Conservation (phyloP, 2,329 filamentous ascomycete species). For the Monosporascus sp. region DNA sequence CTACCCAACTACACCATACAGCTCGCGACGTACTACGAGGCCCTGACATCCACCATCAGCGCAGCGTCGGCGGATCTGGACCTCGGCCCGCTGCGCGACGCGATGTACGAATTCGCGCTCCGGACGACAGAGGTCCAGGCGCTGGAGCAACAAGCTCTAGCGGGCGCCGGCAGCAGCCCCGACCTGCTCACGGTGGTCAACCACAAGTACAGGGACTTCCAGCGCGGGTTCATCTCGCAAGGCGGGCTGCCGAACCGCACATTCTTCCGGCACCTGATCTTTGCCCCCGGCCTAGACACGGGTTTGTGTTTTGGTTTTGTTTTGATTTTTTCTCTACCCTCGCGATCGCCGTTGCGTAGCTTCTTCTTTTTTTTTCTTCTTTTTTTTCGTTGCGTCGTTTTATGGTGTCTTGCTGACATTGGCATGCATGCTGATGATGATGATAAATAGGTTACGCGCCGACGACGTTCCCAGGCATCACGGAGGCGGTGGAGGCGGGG, state of each 20-base stretch:
- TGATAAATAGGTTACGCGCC: conserved; percentile 20
- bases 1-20: conserved; percentile 35
- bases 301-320: conserved; percentile 21
- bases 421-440: too few species aligned
- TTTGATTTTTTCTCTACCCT: neutral
- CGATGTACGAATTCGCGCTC: conserved; percentile 31
- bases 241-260: conserved; percentile 39
- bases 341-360: too few species aligned
- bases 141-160: conserved; percentile 24
- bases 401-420: too few species aligned
- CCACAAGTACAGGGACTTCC: conserved; percentile 42
- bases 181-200: conserved; percentile 33
- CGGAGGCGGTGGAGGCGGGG: conserved; percentile 19
- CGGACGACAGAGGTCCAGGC: conserved; percentile 27
- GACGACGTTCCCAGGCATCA: conserved; percentile 26
- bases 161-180: conserved; percentile 16
- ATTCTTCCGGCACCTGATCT: conserved; percentile 41
- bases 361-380: too few species aligned
- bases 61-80: conserved; percentile 30
- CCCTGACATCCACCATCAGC: conserved; percentile 29
- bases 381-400: too few species aligned
- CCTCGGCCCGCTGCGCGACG: conserved; percentile 29
- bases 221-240: conserved; percentile 42
- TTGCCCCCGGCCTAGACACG: conserved; percentile 42
- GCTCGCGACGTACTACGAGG: conserved; percentile 32